phyloP scores from a whole-genome alignment of 2,329 filamentous ascomycete genomes.

The Cylindrodendrum hubeiense region DNA sequence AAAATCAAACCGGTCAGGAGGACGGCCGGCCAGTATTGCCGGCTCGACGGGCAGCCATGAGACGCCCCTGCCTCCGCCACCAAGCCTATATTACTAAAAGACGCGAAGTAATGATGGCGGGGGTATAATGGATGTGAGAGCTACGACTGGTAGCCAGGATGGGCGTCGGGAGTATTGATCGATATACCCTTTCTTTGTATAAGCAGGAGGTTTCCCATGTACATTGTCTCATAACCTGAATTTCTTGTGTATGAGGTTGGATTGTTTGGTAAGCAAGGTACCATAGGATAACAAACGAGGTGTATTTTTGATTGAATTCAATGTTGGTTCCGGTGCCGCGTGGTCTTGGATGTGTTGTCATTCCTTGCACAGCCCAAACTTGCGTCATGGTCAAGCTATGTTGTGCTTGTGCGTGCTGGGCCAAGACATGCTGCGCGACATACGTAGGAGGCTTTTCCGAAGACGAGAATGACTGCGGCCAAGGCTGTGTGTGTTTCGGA shows the following conservation, averaged over 20 bases:
- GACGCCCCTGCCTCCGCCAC: constrained; percentile 34
- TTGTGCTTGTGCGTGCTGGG: background rate
- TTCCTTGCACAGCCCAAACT: background rate
- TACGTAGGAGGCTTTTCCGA: constrained; percentile 1
- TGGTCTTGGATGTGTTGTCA: background rate
- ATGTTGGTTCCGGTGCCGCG: background rate
- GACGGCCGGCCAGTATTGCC: constrained; percentile 49
- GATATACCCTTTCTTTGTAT: constrained; percentile 29
- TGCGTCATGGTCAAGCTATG: background rate
- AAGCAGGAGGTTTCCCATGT: constrained; percentile 11
- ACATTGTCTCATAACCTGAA: constrained; percentile 6
- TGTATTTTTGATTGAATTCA: background rate
- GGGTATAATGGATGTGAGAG: constrained; percentile 10
- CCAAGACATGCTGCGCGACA: constrained; percentile 2
- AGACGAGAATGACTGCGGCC: background rate
- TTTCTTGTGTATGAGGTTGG: constrained; percentile 20
- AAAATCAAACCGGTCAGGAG: constrained; percentile 41
- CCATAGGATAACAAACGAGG: background rate
- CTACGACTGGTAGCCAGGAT: constrained; percentile 13
- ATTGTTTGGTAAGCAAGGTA: constrained; percentile 2
- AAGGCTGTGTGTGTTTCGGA: constrained; percentile 8
- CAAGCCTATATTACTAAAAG: constrained; percentile 29
- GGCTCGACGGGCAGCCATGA: constrained; percentile 50
- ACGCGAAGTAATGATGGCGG: constrained; percentile 6
- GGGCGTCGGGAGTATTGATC: constrained; percentile 30